These are phyloP conservation scores for Trichophyton simii DNA, from an alignment of 2,329 filamentous ascomycete genomes.

Conservation along the genomic window DNA sequence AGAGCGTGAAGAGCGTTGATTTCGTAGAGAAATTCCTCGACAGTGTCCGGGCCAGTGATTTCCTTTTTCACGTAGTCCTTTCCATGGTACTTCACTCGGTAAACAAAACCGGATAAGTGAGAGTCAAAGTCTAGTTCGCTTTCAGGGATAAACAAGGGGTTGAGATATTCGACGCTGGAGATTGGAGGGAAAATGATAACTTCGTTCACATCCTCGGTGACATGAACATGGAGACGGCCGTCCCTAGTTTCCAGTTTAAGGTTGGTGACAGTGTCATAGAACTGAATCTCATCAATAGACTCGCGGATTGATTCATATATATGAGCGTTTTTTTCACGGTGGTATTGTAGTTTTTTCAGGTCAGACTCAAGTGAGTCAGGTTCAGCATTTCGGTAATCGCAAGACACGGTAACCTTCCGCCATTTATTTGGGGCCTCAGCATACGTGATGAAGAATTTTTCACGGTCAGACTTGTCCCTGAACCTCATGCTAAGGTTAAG, in stretches of 20 bases:
- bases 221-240: constrained; percentile 82
- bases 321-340: constrained; percentile 80
- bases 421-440: constrained; percentile 66
- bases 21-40: constrained; percentile 95
- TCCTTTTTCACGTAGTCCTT: constrained; percentile 86
- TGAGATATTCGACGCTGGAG: constrained; percentile 60
- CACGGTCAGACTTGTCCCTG: constrained; percentile 76
- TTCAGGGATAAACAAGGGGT: constrained; percentile 47
- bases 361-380: constrained; percentile 76
- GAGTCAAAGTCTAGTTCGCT: constrained; percentile 70
- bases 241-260: constrained; percentile 83
- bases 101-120: constrained; percentile 94
- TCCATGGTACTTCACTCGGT: constrained; percentile 66
- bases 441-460: constrained; percentile 97
- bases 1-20: constrained; percentile 84
- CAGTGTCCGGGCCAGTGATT: constrained; percentile 85
- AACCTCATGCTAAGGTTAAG: constrained; percentile 98
- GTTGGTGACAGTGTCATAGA: constrained; percentile 92
- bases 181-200: constrained; percentile 75
- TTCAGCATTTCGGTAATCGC: constrained; percentile 76
- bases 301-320: constrained; percentile 94
- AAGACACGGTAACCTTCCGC: constrained; percentile 81
- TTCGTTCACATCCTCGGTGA: constrained; percentile 92
- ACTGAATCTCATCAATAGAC: constrained; percentile 83
- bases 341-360: constrained; percentile 61